Conservation (phyloP, 1,139 yeast species). For the Nakaseomyces kungkrabaensis region DNA sequence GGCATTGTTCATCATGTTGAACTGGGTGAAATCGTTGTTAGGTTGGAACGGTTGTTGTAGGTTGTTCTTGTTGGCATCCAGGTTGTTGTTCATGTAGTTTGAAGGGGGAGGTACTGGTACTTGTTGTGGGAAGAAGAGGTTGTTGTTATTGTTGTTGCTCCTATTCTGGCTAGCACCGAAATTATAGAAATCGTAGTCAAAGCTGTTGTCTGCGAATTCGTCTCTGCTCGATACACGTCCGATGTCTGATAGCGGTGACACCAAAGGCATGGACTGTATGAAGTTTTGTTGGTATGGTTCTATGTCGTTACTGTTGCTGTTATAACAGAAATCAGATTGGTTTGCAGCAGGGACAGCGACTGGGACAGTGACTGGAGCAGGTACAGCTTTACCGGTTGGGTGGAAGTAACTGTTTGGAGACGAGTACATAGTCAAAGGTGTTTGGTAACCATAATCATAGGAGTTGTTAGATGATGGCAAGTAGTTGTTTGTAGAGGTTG, state of each 20-base stretch:
- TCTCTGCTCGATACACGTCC: conserved; percentile 1
- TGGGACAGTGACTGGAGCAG: not conserved
- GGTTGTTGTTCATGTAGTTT: not conserved
- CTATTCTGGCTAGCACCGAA: conserved; percentile 6
- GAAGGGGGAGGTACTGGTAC: not conserved
- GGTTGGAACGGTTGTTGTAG: not conserved
- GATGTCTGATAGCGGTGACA: conserved; percentile 4
- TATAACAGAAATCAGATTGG: conserved; percentile 1
- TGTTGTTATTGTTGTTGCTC: not conserved
- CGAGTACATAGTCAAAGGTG: conserved; percentile 18
- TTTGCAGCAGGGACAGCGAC: not conserved
- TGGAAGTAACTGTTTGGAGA: conserved; percentile 15
- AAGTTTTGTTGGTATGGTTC: conserved; percentile 1
- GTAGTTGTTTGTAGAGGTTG: conserved; percentile 10
- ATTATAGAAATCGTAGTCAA: conserved; percentile 15
- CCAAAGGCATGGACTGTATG: not conserved
- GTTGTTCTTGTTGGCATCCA: not conserved
- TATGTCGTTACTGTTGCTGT: not conserved
- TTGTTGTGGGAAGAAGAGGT: not conserved
- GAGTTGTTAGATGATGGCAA: conserved; percentile 9
- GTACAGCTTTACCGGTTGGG: conserved; percentile 3
- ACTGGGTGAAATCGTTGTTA: not conserved
- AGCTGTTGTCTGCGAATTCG: conserved; percentile 5
- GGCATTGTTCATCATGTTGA: not conserved
- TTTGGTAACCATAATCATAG: conserved; percentile 9